Percentiles rank a stretch among this genome's conserved stretches.
Evolutionary conservation across 805 yeast genomes (phyloP).

Genomic region (Candida anglica): DNA sequence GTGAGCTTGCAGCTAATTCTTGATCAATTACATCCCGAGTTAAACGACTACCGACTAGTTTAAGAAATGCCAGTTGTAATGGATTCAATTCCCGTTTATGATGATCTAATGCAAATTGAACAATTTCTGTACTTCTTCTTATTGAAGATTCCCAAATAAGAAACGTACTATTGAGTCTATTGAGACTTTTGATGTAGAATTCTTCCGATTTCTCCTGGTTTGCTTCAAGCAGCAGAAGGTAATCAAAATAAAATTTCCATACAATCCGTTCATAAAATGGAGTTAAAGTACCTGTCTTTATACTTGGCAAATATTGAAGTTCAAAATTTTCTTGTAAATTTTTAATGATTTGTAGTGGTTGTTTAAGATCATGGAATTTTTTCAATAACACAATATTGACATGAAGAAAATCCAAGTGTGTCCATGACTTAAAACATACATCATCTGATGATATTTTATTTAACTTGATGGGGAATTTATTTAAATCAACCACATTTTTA

Average conservation of each 20-base stretch:
- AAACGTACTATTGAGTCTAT: constrained; percentile 20
- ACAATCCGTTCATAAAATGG: constrained; percentile 38
- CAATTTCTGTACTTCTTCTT: constrained; percentile 6
- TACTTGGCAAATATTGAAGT: constrained; percentile 19
- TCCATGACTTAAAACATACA: constrained; percentile 13
- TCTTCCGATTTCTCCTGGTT: constrained; percentile 14
- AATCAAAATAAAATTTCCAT: constrained; percentile 40
- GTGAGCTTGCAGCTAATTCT: constrained; percentile 7
- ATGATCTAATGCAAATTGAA: constrained; percentile 12
- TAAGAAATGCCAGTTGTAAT: constrained; percentile 23
- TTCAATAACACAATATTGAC: constrained; percentile 29
- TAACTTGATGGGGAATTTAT: constrained; percentile 13
- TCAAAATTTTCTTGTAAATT: constrained; percentile 25
- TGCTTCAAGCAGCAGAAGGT: constrained; percentile 9
- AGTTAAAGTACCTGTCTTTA: constrained; percentile 15
- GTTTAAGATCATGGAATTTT: constrained; percentile 31
- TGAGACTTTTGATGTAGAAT: constrained; percentile 17
- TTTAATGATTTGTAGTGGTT: constrained; percentile 27
- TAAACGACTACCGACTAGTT: constrained; percentile 12
- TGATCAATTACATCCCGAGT: constrained; percentile 11
- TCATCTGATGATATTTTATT: constrained; percentile 4
- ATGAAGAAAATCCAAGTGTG: constrained; percentile 17
- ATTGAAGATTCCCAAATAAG: constrained; percentile 38
- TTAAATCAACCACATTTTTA: constrained; percentile 16
- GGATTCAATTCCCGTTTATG: constrained; percentile 13